Conservation (phyloP, 1,284 basidiomycete genomes). For the Apiotrichum mycotoxinovorans region DNA sequence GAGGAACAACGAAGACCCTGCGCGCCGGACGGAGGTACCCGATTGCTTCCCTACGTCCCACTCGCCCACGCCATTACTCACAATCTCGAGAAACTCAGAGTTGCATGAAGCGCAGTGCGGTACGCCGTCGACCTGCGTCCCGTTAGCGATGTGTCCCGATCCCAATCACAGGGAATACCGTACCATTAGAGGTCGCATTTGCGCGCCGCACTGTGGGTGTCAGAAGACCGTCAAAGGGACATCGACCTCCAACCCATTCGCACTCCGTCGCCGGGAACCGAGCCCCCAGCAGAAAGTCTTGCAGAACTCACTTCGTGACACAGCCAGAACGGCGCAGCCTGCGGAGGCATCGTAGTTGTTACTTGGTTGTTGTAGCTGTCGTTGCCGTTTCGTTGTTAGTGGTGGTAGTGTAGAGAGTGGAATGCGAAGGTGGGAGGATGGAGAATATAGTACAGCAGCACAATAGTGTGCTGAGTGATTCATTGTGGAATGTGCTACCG, state of each 20-base stretch:
- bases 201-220: constrained; percentile 35
- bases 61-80: constrained; percentile 13
- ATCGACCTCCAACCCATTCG: too few relatives aligned
- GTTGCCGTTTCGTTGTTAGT: too few relatives aligned
- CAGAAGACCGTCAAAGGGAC: neutral
- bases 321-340: constrained; percentile 38
- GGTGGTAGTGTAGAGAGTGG: too few relatives aligned
- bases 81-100: constrained; percentile 46
- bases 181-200: constrained; percentile 42
- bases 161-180: neutral
- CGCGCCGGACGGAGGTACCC: neutral
- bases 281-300: too few relatives aligned
- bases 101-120: constrained; percentile 43
- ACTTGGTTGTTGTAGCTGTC: neutral
- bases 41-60: too few relatives aligned
- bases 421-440: too few relatives aligned
- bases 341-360: constrained; percentile 19
- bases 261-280: neutral
- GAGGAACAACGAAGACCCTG: neutral
- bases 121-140: constrained; percentile 30
- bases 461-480: too few relatives aligned
- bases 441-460: too few relatives aligned
- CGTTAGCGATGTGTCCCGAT: neutral
- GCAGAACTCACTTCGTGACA: constrained; percentile 40
- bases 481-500: too few relatives aligned